Conservation (phyloP, 176 grass and related monocot species). For the Oryza rufipogon region DNA sequence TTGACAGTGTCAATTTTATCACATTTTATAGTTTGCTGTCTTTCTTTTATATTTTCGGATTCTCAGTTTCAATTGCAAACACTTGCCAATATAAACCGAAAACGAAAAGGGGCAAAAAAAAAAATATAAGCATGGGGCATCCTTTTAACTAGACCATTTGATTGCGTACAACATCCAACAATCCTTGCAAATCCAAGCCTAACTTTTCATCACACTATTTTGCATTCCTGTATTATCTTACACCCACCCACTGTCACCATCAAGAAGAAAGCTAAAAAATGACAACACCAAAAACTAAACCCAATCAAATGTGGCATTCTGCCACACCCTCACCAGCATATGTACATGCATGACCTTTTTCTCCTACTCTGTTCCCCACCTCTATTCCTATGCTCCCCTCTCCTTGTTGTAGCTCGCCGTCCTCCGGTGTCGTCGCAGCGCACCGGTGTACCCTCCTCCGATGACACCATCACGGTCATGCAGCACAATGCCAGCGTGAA, state of each 20-base stretch:
- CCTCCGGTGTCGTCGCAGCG: slow-evolving; percentile 42
- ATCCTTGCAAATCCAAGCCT: slow-evolving; percentile 38
- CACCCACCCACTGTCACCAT: slow-evolving; percentile 35
- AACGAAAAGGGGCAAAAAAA: neutral
- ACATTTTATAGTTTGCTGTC: slow-evolving; percentile 13
- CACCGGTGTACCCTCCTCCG: slow-evolving; percentile 29
- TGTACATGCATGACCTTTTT: slow-evolving; percentile 1
- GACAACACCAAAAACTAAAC: slow-evolving; percentile 13
- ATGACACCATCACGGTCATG: slow-evolving; percentile 32
- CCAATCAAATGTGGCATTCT: slow-evolving; percentile 45
- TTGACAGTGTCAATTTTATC: neutral
- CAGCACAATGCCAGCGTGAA: slow-evolving; percentile 63
- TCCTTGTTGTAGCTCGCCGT: slow-evolving; percentile 45
- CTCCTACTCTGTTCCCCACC: neutral
- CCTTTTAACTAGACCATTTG: slow-evolving; percentile 16
- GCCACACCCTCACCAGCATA: slow-evolving; percentile 51
- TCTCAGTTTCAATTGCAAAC: neutral
- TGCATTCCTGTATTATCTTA: slow-evolving; percentile 30
- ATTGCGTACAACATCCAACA: slow-evolving; percentile 33
- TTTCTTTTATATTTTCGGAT: neutral
- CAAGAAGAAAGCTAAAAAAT: slow-evolving; percentile 39
- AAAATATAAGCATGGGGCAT: neutral
- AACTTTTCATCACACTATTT: slow-evolving; percentile 47
- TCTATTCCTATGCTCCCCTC: slow-evolving; percentile 45
- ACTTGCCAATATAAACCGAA: neutral